These are phyloP conservation scores for Leccinum subgranulosum DNA, from an alignment of 768 basidiomycete species.

Conservation along the genomic window DNA sequence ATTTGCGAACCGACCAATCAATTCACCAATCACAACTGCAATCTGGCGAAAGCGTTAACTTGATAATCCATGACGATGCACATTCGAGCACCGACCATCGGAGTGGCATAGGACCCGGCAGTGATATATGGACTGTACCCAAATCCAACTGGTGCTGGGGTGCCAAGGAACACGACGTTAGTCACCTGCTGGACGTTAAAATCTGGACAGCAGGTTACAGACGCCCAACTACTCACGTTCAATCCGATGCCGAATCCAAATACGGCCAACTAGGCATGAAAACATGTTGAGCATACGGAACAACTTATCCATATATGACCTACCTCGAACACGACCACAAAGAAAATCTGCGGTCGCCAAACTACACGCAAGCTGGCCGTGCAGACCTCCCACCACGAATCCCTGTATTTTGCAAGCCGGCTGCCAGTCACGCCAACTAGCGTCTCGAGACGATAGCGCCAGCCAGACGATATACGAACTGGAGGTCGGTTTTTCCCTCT, in stretches of 20 bases:
- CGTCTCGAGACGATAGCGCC: slow-evolving; percentile 43
- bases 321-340: slow-evolving; percentile 39
- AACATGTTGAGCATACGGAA: background rate
- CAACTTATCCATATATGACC: background rate
- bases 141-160: slow-evolving; percentile 44
- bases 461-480: slow-evolving; percentile 23
- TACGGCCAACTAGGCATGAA: slow-evolving; percentile 30
- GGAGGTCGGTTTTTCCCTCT: slow-evolving; percentile 37
- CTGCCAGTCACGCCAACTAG: slow-evolving; percentile 49
- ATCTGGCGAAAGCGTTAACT: slow-evolving; percentile 29
- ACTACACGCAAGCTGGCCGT: slow-evolving; percentile 37
- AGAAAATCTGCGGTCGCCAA: slow-evolving; percentile 50
- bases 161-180: slow-evolving; percentile 51
- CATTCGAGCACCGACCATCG: slow-evolving; percentile 33
- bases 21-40: slow-evolving; percentile 49
- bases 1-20: slow-evolving; percentile 49
- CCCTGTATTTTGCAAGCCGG: slow-evolving; percentile 44
- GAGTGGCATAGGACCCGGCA: slow-evolving; percentile 43
- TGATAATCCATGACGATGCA: background rate
- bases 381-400: slow-evolving; percentile 36
- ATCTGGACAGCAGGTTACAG: background rate
- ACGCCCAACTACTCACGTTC: slow-evolving; percentile 29
- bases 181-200: slow-evolving; percentile 40
- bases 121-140: slow-evolving; percentile 40
- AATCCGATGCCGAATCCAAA: slow-evolving; percentile 52